A percentile compares a stretch with the other conserved stretches of the same genome.
phyloP scores from a whole-genome alignment of 1,284 basidiomycete species.

The Boletus sp. region DNA sequence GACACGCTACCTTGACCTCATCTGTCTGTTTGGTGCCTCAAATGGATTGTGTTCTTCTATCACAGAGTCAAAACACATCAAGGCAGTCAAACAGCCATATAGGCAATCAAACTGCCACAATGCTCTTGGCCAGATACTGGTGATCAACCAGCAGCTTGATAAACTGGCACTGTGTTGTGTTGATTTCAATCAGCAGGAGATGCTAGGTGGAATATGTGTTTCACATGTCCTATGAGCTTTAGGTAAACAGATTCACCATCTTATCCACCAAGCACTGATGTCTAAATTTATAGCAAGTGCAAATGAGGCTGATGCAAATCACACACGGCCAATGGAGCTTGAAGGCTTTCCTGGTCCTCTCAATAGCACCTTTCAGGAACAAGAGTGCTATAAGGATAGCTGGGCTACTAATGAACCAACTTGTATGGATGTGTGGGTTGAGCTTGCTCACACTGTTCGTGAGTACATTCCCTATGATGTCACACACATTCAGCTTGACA shows the following conservation, averaged over 20 bases:
- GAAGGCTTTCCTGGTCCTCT: neutral
- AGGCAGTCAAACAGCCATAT: neutral
- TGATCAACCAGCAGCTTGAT: neutral
- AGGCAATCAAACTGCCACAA: neutral
- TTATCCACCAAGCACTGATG: too few species aligned
- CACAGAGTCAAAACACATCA: slow-evolving; percentile 2
- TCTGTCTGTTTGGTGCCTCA: neutral
- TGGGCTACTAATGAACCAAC: neutral
- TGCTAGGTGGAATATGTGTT: neutral
- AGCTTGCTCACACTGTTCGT: neutral
- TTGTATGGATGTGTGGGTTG: neutral
- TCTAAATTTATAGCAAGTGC: neutral
- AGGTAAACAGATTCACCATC: too few species aligned
- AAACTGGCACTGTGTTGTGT: neutral
- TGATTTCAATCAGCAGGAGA: neutral
- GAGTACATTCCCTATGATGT: too few species aligned
- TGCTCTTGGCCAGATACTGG: neutral
- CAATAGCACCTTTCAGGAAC: neutral
- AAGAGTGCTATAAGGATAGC: neutral
- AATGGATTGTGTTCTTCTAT: slow-evolving; percentile 1
- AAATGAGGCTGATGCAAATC: neutral
- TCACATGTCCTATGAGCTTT: neutral
- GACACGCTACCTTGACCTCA: neutral
- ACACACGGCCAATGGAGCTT: neutral
- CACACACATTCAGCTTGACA: too few species aligned